Base-by-base conservation (phyloP, 768 basidiomycete genomes). In the Mycena floridula region DNA sequence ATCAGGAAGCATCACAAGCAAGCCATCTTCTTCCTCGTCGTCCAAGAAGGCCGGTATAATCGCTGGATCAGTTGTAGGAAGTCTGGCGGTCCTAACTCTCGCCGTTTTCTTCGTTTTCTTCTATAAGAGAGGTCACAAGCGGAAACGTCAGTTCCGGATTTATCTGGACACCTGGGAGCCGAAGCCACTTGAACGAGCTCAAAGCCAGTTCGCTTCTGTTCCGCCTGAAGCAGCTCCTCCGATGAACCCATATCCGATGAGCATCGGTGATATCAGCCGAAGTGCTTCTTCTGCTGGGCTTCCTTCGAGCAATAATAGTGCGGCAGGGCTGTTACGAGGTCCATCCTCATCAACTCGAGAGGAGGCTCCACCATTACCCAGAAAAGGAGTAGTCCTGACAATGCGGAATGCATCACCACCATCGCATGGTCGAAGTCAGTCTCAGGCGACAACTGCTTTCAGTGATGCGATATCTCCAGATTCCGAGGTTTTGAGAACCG, bases 21-120 rank as follows among this genome's bases (percentile, higher is more conserved):
- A 16, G 11, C 9, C 11, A 12, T 22, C 18, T 28, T 37, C 24
- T 8, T 4, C 21, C n/a, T 41, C 45, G 12, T 25, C 16, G 15
- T 25, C 5, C 12, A 15, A n/a, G 8, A 46, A 40, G n/a, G 26
- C 28, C 16, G 45, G 45, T 8, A 40, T 35, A 22, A 46, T 46
- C n/a, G 45, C 45, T 20, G 45, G 54, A 2, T 52, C 50, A 0
- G 46, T 50, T 8, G 43, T 57, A 1, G 51, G 36, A 1, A 46
- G 39, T 4, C 12, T 54, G 7, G 23, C 23, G 21, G 41, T 23
- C 0, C 1, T 55, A 11, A 15, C 44, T 13, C n/a, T 51, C 9
- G 25, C 49, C 16, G 45, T 25, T 5, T 4, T 47, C 9, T 46
- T 20, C 2, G 18, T 53, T 11, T 28, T 54, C 21, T 22, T 55